Evolutionary conservation across 345 rosid genomes (phyloP).

Genomic region (Triadica sebifera): DNA sequence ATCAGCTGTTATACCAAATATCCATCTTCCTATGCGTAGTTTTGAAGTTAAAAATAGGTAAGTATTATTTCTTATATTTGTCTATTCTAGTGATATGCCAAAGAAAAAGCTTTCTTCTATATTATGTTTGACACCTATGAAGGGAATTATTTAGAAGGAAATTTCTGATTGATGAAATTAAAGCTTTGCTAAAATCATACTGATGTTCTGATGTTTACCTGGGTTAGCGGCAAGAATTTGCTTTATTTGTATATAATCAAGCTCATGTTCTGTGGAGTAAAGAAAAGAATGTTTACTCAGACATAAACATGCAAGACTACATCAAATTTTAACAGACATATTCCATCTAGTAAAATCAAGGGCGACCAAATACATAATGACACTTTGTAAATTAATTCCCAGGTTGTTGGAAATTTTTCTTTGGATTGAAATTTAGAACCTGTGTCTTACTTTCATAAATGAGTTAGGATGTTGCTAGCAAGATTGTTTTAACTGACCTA

Average conservation of each 20-base stretch:
- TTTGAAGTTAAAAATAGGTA: slow-evolving; percentile 74
- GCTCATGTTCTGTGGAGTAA: background rate
- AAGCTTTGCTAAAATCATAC: background rate
- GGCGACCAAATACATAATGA: background rate
- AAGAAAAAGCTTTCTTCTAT: background rate
- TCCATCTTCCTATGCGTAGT: slow-evolving; percentile 81
- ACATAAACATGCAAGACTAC: too few relatives aligned
- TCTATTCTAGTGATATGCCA: background rate
- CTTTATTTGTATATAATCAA: background rate
- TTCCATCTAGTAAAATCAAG: background rate
- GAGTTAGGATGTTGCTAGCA: background rate
- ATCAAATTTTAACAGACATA: background rate
- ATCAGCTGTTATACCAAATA: slow-evolving; percentile 61
- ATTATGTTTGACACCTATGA: background rate
- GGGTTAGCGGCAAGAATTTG: background rate
- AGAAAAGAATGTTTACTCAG: background rate
- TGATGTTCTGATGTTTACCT: background rate
- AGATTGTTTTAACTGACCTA: background rate
- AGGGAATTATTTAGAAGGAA: background rate
- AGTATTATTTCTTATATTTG: background rate
- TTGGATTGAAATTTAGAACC: background rate
- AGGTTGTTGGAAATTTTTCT: background rate
- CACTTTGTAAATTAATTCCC: background rate
- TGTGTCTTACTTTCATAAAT: background rate
- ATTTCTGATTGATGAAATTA: background rate